Evolutionary conservation across 768 basidiomycete species (phyloP), one percentile per base, ranked within the genome.

Genomic region (Mycena sanguinolenta): DNA sequence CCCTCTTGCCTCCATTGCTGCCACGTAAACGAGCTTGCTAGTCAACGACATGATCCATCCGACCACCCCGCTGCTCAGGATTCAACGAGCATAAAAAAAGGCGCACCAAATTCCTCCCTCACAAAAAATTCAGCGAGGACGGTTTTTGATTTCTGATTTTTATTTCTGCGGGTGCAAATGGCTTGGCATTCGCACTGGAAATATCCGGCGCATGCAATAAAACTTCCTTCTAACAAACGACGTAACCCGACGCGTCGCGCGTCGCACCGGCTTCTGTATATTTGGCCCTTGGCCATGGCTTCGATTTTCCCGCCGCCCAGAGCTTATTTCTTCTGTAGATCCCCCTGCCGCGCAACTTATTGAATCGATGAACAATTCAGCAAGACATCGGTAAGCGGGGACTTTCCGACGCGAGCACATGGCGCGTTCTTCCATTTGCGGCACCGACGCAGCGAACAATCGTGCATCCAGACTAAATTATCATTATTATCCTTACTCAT

Each of bases 21-120:
- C 67, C 60, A 68, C 67, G 67, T 68, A 68, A 68, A 57, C 36
- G 8, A 2, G n/a, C 25, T 39, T 21, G 42, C 9, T 27, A 16
- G 42, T 46, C 23, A 32, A 17, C 53, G 14, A 44, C 27, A 28
- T 39, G 39, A 39, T 39, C 39, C 39, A 44, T 65, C 64, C 64
- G 64, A 46, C 17, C 8, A 32, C 54, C 36, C 23, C 10, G 42
- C 28, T 52, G 14, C n/a, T 25, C n/a, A n/a, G n/a, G 12, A 23
- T 50, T 46, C 46, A 5, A 27, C 49, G 27, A n/a, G 23, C 25
- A 50, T 10, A 13, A 39, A 39, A 14, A 38, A 39, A 34, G 4
- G 32, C 32, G 32, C 32, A 34, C 32, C 4, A 39, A 39, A 39
- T 14, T 17, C 6, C 13, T 39, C 39, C 6, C 16, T 38, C 6